Conservation (phyloP, 176 grass and related monocot genomes). For the Musa acuminata region DNA sequence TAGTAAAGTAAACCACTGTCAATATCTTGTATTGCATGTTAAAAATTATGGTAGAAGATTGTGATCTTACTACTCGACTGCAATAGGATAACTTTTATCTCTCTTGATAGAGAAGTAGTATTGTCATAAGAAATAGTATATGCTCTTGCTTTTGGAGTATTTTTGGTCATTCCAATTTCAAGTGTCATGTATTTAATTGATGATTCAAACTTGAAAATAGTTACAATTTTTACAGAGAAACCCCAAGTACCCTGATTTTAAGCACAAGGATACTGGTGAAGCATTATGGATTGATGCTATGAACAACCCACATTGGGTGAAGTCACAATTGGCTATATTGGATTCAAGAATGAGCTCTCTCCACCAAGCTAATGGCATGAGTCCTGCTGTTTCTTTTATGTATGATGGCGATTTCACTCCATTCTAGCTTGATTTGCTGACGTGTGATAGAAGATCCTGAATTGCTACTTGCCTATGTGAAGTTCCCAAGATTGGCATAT, state of each 20-base stretch:
- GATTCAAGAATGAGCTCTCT: conserved; percentile 57
- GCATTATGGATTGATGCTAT: conserved; percentile 59
- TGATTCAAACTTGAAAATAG: conserved; percentile 1
- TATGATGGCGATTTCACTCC: conserved; percentile 45
- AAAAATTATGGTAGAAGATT: neutral
- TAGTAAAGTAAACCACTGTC: neutral
- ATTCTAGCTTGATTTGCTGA: neutral
- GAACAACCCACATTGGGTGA: conserved; percentile 61
- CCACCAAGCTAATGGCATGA: conserved; percentile 31
- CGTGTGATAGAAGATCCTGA: neutral
- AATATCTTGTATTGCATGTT: conserved; percentile 2
- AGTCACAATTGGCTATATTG: conserved; percentile 55
- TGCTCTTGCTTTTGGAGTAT: neutral
- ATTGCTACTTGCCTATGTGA: neutral
- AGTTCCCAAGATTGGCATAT: too few species aligned
- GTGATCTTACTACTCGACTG: neutral
- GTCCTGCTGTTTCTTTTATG: conserved; percentile 43
- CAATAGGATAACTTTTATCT: neutral
- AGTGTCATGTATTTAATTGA: neutral
- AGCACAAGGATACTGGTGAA: conserved; percentile 66
- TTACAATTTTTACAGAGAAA: conserved; percentile 43
- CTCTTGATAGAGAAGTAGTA: neutral
- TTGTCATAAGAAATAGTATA: neutral
- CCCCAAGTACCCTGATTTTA: conserved; percentile 59
- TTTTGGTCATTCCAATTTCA: neutral